Conservation (phyloP, 441 rosid genomes). For the Erodium moschatum region DNA sequence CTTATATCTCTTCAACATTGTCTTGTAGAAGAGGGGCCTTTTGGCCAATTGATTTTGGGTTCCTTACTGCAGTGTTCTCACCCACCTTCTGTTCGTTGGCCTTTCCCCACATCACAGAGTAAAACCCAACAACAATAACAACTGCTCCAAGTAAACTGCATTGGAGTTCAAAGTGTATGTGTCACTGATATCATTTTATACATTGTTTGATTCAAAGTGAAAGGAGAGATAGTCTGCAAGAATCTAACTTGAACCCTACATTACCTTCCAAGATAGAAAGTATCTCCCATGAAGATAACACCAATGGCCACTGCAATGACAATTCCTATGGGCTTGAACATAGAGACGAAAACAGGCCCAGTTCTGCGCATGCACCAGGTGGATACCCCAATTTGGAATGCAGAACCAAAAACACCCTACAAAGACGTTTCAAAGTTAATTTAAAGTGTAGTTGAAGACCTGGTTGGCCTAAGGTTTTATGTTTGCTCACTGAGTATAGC, state of each 20-base stretch:
- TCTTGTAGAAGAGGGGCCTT: slow-evolving; percentile 33
- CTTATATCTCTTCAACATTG: slow-evolving; percentile 25
- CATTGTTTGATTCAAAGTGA: slow-evolving; percentile 2
- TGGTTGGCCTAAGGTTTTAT: not conserved
- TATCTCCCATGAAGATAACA: slow-evolving; percentile 38
- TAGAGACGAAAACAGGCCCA: slow-evolving; percentile 56
- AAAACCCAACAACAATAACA: slow-evolving; percentile 40
- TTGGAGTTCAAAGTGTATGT: not conserved
- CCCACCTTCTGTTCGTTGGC: slow-evolving; percentile 30
- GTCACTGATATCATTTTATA: not conserved
- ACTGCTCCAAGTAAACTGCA: slow-evolving; percentile 44
- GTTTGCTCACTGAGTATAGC: slow-evolving; percentile 40
- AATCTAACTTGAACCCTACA: not conserved
- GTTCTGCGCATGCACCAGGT: slow-evolving; percentile 52
- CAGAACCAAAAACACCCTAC: slow-evolving; percentile 52
- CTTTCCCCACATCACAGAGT: slow-evolving; percentile 49
- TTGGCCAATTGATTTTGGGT: slow-evolving; percentile 26
- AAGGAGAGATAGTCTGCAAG: not conserved
- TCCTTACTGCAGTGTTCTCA: slow-evolving; percentile 13
- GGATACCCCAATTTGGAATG: slow-evolving; percentile 44
- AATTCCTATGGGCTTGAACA: slow-evolving; percentile 64
- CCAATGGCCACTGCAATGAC: slow-evolving; percentile 40
- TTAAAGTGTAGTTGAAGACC: not conserved
- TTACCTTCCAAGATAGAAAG: slow-evolving; percentile 53
- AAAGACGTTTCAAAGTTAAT: not conserved